These are phyloP conservation scores for Xylariales sp. DNA, from an alignment of 2,329 filamentous ascomycete genomes.

Conservation along the genomic window DNA sequence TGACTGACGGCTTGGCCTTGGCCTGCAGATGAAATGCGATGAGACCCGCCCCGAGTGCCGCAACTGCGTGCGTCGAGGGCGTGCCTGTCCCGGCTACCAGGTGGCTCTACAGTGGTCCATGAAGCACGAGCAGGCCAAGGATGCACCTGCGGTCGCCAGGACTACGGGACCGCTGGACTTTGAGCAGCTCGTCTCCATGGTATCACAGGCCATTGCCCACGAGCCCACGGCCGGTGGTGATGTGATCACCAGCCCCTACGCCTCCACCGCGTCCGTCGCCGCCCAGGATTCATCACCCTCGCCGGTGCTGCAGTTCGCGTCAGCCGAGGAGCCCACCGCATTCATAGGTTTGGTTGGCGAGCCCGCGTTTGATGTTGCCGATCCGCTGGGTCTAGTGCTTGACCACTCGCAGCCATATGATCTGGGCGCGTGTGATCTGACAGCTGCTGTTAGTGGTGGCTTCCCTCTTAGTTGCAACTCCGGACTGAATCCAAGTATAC, in stretches of 20 bases:
- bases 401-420: no score
- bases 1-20: neutral
- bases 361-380: no score
- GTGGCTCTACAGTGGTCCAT: conserved; percentile 5
- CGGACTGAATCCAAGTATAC: no score
- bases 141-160: neutral
- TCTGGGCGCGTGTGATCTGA: no score
- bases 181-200: conserved; percentile 1
- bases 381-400: no score
- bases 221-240: neutral
- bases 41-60: conserved; percentile 3
- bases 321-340: no score
- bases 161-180: conserved; percentile 2
- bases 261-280: neutral
- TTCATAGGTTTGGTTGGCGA: no score
- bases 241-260: neutral
- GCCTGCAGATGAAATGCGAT: conserved; percentile 1
- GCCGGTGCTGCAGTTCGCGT: no score
- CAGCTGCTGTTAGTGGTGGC: no score
- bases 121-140: conserved; percentile 5
- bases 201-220: neutral
- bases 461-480: no score
- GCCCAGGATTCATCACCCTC: no score
- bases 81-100: conserved; percentile 4
- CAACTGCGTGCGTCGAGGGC: conserved; percentile 4